Conservation (phyloP, 257 asterid genomes). For the Lithospermum erythrorhizon region DNA sequence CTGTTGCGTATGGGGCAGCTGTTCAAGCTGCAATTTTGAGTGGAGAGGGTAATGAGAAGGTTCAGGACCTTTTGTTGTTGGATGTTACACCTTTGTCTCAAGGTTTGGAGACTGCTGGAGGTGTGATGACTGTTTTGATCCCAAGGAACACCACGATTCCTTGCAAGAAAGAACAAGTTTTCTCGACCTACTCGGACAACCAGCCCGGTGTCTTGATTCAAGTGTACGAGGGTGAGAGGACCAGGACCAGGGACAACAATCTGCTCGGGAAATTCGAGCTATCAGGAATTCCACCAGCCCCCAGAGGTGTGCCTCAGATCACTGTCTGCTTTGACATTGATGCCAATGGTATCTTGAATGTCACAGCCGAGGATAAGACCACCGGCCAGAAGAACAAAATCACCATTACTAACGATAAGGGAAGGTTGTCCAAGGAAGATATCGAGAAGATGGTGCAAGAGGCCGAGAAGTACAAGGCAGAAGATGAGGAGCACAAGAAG, state of each 20-base stretch:
- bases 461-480: background rate
- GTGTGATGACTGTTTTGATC: background rate
- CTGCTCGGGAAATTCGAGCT: background rate
- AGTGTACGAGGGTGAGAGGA: background rate
- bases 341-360: conserved; percentile 51
- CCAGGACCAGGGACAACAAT: background rate
- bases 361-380: conserved; percentile 57
- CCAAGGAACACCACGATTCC: background rate
- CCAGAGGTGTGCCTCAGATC: conserved; percentile 40
- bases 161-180: background rate
- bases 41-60: background rate
- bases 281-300: background rate
- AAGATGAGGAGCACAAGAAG: background rate
- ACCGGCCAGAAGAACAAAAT: conserved; percentile 11
- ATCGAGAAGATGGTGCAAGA: background rate
- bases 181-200: background rate
- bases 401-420: background rate
- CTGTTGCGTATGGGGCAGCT: background rate
- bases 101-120: background rate
- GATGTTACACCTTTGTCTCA: background rate
- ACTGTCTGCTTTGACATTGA: conserved; percentile 56
- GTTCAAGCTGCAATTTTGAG: background rate
- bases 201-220: background rate
- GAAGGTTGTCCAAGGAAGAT: background rate
- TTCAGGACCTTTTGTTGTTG: background rate